Base-by-base conservation (phyloP, 768 basidiomycete species). In the Boletus subparvulus region DNA sequence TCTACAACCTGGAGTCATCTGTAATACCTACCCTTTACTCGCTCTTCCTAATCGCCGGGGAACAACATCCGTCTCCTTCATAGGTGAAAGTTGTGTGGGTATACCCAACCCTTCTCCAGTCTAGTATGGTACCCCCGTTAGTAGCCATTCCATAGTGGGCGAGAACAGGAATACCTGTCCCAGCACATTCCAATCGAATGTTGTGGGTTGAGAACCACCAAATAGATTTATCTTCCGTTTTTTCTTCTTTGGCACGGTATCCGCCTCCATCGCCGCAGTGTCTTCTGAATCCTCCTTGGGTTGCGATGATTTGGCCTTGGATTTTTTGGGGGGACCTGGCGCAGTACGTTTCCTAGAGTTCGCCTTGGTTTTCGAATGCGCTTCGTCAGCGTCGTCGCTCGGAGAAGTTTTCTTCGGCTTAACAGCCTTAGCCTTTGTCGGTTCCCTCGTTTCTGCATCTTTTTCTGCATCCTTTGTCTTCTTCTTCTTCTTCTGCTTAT, bases 141-240 rank as follows among this genome's bases (percentile, higher is more conserved):
- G 53, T 39, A 24, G 36, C 16, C 43, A 54, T 12, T 28, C 41
- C 10, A 48, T 30, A 45, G 4, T 50, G 21, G 42, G 24, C 16
- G 32, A 54, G 44, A 50, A 43, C 35, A 63, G 63, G 43, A 57
- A 19, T 64, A 80, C 80, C 68, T 73, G 71, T 36, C 68, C 64
- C 47, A 78, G 59, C 59, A 78, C 73, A 59, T 78, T 75, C 73
- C 84, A 84, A 24, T 77, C 64, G 46, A 78, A 79, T 17, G 77
- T 72, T 17, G 69, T 58, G 17, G 77, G 74, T 54, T 77, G 72
- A 36, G 74, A 72, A 26, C 71, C 52, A 6, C 75, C 73, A 63
- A 86, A 86, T n/a, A 87, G 61, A 56, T 84, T 83, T 52, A 90
- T 83, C 71, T 84, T 88, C 59, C 86, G 80, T 64, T 83, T 87